Evolutionary conservation across 2,329 filamentous ascomycete genomes (phyloP).

Genomic region (Penicillium olsonii): DNA sequence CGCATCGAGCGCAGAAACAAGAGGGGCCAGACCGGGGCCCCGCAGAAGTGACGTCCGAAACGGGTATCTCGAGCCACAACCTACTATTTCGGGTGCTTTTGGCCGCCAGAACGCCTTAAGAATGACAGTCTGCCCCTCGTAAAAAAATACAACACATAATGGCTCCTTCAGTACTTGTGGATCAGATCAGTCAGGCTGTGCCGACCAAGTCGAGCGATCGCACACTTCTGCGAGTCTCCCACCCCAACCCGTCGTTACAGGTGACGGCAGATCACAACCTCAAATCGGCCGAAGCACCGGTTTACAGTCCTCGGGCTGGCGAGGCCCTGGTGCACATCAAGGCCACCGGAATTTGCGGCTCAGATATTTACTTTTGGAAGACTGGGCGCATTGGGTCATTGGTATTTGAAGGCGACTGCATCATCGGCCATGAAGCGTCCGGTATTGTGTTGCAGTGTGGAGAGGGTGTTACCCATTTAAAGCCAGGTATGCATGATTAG

Average conservation of each 20-base stretch:
- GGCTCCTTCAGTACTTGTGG: conserved; percentile 16
- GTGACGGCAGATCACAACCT: conserved; percentile 63
- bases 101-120: neutral
- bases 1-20: too few relatives aligned
- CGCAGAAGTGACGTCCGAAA: neutral
- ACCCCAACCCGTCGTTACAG: conserved; percentile 58
- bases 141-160: conserved; percentile 4
- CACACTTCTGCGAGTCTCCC: conserved; percentile 13
- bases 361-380: conserved; percentile 71
- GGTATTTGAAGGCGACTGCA: conserved; percentile 63
- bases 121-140: neutral
- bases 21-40: neutral
- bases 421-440: conserved; percentile 66
- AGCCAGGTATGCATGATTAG: conserved; percentile 40
- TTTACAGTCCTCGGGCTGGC: conserved; percentile 55
- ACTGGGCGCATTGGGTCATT: conserved; percentile 64
- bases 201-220: conserved; percentile 9
- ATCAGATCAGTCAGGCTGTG: conserved; percentile 7
- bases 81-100: neutral
- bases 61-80: conserved; percentile 2
- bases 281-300: conserved; percentile 59
- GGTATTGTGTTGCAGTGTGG: conserved; percentile 62
- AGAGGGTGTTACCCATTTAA: conserved; percentile 55
- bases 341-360: conserved; percentile 67
- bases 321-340: conserved; percentile 64